Percentiles rank a stretch among this genome's conserved stretches.
phyloP scores from a whole-genome alignment of 805 yeast genomes.

The Kuraishia piskuri region DNA sequence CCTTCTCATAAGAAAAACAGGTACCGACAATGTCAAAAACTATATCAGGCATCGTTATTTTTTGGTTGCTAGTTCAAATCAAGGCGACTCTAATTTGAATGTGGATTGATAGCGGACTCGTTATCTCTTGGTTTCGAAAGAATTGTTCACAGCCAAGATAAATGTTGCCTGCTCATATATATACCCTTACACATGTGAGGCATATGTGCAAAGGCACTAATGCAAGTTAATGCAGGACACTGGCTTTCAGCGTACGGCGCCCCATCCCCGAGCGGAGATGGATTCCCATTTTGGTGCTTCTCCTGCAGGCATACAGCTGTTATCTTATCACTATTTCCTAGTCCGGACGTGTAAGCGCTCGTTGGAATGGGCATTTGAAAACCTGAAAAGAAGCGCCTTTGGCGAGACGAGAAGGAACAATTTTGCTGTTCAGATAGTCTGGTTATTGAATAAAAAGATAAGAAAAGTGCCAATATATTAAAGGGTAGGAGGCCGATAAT shows the following conservation, averaged over 20 bases:
- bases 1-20: constrained; percentile 18
- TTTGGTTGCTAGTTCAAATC: not conserved
- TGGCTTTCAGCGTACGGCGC: not conserved
- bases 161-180: not conserved
- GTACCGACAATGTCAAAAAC: constrained; percentile 22
- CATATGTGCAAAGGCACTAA: not conserved
- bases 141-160: no score
- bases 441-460: no score
- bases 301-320: not conserved
- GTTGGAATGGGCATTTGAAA: not conserved
- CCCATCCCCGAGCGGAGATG: not conserved
- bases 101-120: not conserved
- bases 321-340: not conserved
- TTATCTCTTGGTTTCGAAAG: not conserved
- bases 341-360: not conserved
- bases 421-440: not conserved
- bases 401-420: not conserved
- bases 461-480: not conserved
- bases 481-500: not conserved
- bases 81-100: not conserved
- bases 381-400: not conserved
- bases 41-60: constrained; percentile 16
- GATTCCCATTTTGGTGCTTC: not conserved
- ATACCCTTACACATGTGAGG: not conserved
- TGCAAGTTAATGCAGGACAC: not conserved